phyloP scores from a whole-genome alignment of 2,329 filamentous ascomycete genomes.

The Cladophialophora carrionii region DNA sequence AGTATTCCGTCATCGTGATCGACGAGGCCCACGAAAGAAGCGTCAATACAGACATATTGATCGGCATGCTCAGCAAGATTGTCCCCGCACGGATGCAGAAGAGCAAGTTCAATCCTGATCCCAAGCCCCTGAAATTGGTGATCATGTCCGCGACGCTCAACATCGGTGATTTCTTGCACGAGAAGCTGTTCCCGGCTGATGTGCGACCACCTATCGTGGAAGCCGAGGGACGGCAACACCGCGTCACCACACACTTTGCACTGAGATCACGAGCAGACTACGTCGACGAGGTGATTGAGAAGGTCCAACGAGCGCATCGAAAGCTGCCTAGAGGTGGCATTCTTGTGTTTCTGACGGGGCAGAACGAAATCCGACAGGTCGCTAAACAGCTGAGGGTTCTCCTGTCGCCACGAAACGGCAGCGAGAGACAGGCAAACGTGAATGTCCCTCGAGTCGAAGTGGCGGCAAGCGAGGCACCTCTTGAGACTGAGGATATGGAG shows the following conservation, averaged over 20 bases:
- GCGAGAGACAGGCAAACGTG: conserved; percentile 48
- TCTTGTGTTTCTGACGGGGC: conserved; percentile 90
- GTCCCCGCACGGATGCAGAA: conserved; percentile 80
- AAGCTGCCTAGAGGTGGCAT: conserved; percentile 90
- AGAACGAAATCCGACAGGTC: conserved; percentile 86
- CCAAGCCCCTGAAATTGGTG: conserved; percentile 83
- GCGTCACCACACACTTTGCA: conserved; percentile 87
- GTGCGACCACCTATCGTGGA: conserved; percentile 78
- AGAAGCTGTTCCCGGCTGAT: conserved; percentile 73
- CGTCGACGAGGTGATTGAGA: conserved; percentile 84
- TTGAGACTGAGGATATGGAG: conserved; percentile 86
- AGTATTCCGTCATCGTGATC: conserved; percentile 92
- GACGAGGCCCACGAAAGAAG: conserved; percentile 97
- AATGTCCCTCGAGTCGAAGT: conserved; percentile 70
- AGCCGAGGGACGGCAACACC: conserved; percentile 87
- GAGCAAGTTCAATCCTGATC: conserved; percentile 68
- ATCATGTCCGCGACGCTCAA: conserved; percentile 98
- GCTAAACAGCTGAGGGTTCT: conserved; percentile 70
- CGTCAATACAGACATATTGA: conserved; percentile 96
- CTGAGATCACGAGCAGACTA: conserved; percentile 83
- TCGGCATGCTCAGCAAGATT: conserved; percentile 93
- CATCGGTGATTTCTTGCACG: conserved; percentile 87
- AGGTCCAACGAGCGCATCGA: conserved; percentile 82
- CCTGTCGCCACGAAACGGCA: conserved; percentile 15
- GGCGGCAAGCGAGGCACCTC: conserved; percentile 73